phyloP scores from a whole-genome alignment of 805 yeast species.

The Yamadazyma akitaensis region DNA sequence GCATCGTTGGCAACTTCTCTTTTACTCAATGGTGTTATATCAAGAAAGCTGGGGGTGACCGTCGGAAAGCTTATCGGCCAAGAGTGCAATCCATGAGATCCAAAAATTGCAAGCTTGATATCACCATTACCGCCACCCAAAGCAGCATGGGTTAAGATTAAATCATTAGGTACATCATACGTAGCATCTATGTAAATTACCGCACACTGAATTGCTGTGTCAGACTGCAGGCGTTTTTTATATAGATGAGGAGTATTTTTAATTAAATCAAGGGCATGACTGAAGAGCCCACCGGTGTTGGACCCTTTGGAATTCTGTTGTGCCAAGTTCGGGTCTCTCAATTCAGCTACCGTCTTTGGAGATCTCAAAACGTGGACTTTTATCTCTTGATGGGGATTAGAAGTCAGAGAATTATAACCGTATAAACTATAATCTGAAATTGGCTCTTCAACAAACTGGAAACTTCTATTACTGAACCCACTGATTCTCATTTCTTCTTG shows the following conservation, averaged over 20 bases:
- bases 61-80: conserved; percentile 88
- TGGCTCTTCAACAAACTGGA: conserved; percentile 65
- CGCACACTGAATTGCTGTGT: conserved; percentile 71
- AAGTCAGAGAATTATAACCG: conserved; percentile 45
- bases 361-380: conserved; percentile 76
- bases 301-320: conserved; percentile 79
- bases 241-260: conserved; percentile 27
- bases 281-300: conserved; percentile 72
- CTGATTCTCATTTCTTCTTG: conserved; percentile 80
- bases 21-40: conserved; percentile 60
- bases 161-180: conserved; percentile 60
- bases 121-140: conserved; percentile 81
- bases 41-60: conserved; percentile 64
- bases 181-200: conserved; percentile 81
- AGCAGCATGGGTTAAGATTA: conserved; percentile 87
- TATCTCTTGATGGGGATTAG: conserved; percentile 54
- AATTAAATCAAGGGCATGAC: conserved; percentile 76
- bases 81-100: conserved; percentile 85
- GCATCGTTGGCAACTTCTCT: conserved; percentile 87
- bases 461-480: conserved; percentile 76
- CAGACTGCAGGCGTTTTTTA: conserved; percentile 43
- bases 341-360: conserved; percentile 62
- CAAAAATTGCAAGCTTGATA: conserved; percentile 82
- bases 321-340: conserved; percentile 76
- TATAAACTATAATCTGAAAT: conserved; percentile 25